Evolutionary conservation across 331 rosid species (phyloP).

Genomic region (Erythrophleum ivorense): DNA sequence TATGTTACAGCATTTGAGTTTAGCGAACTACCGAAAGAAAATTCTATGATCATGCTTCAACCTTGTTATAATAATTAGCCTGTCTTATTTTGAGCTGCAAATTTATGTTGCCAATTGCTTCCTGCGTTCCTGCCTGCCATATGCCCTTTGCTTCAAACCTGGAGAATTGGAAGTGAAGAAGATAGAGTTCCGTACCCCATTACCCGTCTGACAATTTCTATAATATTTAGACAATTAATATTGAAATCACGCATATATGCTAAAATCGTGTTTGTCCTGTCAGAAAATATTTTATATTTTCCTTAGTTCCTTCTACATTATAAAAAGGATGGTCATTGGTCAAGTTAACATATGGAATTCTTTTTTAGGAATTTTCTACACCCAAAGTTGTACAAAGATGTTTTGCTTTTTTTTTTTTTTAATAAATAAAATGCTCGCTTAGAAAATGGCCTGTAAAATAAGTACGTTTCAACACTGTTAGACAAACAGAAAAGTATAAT

Average conservation of each 20-base stretch:
- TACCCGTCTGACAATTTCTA: not conserved
- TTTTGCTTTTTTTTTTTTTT: too few relatives aligned
- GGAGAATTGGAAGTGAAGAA: not conserved
- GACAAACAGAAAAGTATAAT: too few relatives aligned
- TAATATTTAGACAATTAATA: not conserved
- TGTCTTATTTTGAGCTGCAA: conserved; percentile 22
- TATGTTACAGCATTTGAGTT: conserved; percentile 39
- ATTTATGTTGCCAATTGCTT: conserved; percentile 23
- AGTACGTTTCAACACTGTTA: too few relatives aligned
- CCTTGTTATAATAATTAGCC: conserved; percentile 35
- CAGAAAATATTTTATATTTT: not conserved
- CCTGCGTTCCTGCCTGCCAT: not conserved
- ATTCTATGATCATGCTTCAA: conserved; percentile 27
- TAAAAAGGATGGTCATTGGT: too few relatives aligned
- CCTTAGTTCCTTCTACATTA: not conserved
- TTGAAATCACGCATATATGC: not conserved
- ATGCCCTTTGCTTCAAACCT: not conserved
- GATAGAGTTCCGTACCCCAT: not conserved
- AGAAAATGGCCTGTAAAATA: too few relatives aligned
- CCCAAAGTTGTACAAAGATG: not conserved
- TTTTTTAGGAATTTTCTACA: not conserved
- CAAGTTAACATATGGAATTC: too few relatives aligned
- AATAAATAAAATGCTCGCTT: too few relatives aligned
- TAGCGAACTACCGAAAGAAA: conserved; percentile 40
- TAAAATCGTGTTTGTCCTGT: not conserved